phyloP scores from a whole-genome alignment of 257 asterid genomes.

The Voacanga thouarsii region DNA sequence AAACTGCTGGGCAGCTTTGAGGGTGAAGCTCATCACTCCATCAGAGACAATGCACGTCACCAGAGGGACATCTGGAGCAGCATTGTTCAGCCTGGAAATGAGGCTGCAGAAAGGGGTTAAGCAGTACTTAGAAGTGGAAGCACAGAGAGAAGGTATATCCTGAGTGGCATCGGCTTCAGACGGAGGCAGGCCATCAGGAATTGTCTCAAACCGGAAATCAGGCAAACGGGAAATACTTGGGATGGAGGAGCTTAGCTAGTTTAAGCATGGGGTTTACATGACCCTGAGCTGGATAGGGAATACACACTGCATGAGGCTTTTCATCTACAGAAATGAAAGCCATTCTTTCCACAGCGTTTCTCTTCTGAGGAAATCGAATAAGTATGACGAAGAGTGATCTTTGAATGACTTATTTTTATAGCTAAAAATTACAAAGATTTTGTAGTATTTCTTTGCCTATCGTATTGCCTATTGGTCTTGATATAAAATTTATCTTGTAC shows the following conservation, averaged over 20 bases:
- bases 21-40: conserved; percentile 43
- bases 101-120: conserved; percentile 44
- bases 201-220: conserved; percentile 20
- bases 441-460: no score
- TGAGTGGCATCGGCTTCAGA: conserved; percentile 29
- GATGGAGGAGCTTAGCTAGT: conserved; percentile 25
- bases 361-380: neutral
- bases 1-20: conserved; percentile 46
- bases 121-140: conserved; percentile 38
- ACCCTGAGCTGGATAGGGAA: conserved; percentile 29
- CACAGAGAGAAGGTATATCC: conserved; percentile 36
- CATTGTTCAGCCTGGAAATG: conserved; percentile 25
- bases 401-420: neutral
- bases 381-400: neutral
- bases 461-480: no score
- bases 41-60: conserved; percentile 53
- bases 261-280: conserved; percentile 28
- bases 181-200: conserved; percentile 32
- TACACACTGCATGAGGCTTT: conserved; percentile 24
- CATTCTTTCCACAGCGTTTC: neutral
- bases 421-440: no score
- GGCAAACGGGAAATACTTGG: no score
- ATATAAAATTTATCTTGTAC: no score
- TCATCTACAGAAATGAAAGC: neutral
- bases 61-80: conserved; percentile 31